These are phyloP conservation scores for Plantago ovata DNA, from an alignment of 257 asterid genomes.

Conservation along the genomic window DNA sequence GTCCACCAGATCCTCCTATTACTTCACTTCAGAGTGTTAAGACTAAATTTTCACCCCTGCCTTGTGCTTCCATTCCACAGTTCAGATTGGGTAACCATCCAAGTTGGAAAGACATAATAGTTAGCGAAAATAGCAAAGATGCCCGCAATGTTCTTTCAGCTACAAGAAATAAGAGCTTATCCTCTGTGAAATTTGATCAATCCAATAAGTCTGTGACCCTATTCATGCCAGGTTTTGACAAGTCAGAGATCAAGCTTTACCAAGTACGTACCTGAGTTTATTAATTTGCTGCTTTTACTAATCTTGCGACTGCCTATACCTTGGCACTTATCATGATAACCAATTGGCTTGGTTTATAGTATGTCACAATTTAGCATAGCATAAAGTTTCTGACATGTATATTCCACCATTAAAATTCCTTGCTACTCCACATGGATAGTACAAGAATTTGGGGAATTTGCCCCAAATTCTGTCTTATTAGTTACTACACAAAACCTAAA, in stretches of 20 bases:
- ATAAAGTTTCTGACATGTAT: no score
- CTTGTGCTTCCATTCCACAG: constrained; percentile 57
- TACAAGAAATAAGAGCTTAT: constrained; percentile 22
- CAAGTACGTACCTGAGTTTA: constrained; percentile 45
- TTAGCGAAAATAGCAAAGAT: constrained; percentile 35
- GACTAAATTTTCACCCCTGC: constrained; percentile 55
- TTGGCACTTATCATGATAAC: no score
- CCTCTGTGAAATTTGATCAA: constrained; percentile 57
- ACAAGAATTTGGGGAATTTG: no score
- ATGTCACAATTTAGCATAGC: no score
- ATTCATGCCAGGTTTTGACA: constrained; percentile 96
- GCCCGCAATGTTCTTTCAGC: constrained; percentile 51
- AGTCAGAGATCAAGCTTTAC: constrained; percentile 94
- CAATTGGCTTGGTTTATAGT: no score
- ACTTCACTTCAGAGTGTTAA: constrained; percentile 25
- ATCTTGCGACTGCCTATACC: neutral
- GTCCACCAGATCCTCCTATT: constrained; percentile 25
- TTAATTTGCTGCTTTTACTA: neutral
- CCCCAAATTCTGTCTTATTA: no score
- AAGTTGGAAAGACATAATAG: constrained; percentile 59
- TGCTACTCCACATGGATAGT: no score
- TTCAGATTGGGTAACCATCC: constrained; percentile 28
- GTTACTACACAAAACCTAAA: no score
- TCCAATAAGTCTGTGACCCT: constrained; percentile 64
- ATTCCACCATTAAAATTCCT: no score